These are phyloP conservation scores for Citrus medica DNA, from an alignment of 345 rosid species.

Conservation along the genomic window DNA sequence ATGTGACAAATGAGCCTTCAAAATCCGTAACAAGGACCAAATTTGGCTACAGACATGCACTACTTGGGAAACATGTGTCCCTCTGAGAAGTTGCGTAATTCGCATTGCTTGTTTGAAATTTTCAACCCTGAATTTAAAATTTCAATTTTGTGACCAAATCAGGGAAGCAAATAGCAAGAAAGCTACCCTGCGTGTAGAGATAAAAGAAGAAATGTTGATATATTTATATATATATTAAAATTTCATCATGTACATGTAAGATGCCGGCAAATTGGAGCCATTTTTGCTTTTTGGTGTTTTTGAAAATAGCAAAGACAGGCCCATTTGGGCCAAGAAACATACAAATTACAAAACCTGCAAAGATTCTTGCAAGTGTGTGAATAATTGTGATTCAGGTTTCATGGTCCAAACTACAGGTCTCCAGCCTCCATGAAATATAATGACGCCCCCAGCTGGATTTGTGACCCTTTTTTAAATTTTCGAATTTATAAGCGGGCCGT, in stretches of 20 bases:
- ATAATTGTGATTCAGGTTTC: constrained; percentile 5
- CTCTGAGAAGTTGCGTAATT: neutral
- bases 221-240: too few relatives aligned
- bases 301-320: neutral
- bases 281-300: neutral
- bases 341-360: constrained; percentile 34
- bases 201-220: neutral
- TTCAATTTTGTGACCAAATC: constrained; percentile 19
- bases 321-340: constrained; percentile 18
- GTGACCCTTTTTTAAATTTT: too few relatives aligned
- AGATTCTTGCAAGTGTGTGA: constrained; percentile 33
- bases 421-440: constrained; percentile 14
- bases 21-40: neutral
- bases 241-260: neutral
- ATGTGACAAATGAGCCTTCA: constrained; percentile 16
- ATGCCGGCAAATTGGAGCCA: constrained; percentile 7
- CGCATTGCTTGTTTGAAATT: constrained; percentile 2
- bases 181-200: neutral
- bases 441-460: too few relatives aligned
- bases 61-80: neutral
- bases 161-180: constrained; percentile 30
- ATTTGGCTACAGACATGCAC: constrained; percentile 25
- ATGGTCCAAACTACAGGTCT: constrained; percentile 25
- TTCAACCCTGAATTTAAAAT: neutral
- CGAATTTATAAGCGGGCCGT: too few relatives aligned